Base-by-base conservation (phyloP, 495 filamentous ascomycete species). In the Penicillium flavigenum region DNA sequence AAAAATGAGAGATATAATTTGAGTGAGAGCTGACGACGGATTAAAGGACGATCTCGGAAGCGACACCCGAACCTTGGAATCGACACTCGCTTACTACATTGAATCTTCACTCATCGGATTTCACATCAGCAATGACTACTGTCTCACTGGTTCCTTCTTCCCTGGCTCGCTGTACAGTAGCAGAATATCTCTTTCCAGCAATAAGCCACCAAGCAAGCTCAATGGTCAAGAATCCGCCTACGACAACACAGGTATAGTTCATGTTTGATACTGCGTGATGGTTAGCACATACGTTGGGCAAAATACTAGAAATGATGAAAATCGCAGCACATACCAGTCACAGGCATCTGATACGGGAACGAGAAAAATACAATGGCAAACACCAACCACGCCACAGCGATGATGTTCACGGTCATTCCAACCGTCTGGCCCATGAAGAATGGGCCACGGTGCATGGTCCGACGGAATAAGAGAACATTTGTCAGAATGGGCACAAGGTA, bases 211-310 rank as follows among this genome's bases (percentile, higher is more conserved):
- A 76, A 4, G 42, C 38, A n/a, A 71, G 57, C 47, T 76, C 72
- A 27, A 81, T 65, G 0, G 79, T 51, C 1, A 83, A 58, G 36
- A 85, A 71, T 0, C 86, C 85, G 1, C 77, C 84, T 9, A 86
- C 77, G 44, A 88, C 85, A 1, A 86, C 81, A 47, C 78, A 82
- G 2, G 85, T 86, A 61, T 88, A 89, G 53, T 89, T 90, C 87
- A 90, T 89, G n/a, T 79, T 81, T 9, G 74, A 71, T 7, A 68
- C 77, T 42, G 69, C 69, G 9, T 48, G 7, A 2, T 32, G 52
- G 9, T 22, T 31, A 53, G 20, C 41, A 16, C 9, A n/a, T 3
- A 32, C 43, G 2, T 42, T 4, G 3, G 9, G 16, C 16, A 39
- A n/a, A 8, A 39, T 39, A 39, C 16, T 2, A 8, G 7, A 2